A percentile compares a stretch with the other conserved stretches of the same genome.
These are phyloP conservation scores for Turritis glabra DNA, from an alignment of 345 rosid genomes.

Conservation along the genomic window DNA sequence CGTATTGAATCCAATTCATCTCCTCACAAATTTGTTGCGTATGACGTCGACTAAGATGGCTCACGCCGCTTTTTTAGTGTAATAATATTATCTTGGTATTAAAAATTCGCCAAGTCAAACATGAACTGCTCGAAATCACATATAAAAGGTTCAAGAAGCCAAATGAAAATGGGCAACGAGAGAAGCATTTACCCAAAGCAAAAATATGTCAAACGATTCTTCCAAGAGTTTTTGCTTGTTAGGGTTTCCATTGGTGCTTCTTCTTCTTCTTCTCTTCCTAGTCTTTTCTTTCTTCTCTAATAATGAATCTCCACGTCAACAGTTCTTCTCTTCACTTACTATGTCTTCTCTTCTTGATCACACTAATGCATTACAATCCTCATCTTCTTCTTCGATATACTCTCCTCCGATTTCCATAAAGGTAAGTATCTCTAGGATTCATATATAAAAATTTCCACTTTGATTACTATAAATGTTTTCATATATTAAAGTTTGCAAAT, in stretches of 20 bases:
- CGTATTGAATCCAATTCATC: too few species aligned
- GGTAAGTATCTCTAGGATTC: constrained; percentile 8
- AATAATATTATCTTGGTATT: background rate
- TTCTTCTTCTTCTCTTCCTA: constrained; percentile 35
- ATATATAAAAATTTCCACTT: background rate
- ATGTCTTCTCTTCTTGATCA: constrained; percentile 4
- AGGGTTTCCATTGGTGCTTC: constrained; percentile 23
- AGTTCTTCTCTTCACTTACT: constrained; percentile 29
- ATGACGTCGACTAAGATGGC: background rate
- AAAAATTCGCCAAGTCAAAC: constrained; percentile 12
- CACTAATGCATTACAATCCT: constrained; percentile 6
- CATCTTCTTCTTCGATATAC: constrained; percentile 10
- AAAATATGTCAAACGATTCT: background rate
- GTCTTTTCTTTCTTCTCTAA: constrained; percentile 1
- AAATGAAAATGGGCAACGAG: background rate
- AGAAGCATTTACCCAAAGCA: constrained; percentile 2
- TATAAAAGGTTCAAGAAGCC: constrained; percentile 22
- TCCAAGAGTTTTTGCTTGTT: constrained; percentile 8
- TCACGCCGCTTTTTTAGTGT: background rate
- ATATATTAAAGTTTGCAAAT: background rate
- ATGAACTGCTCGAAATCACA: background rate
- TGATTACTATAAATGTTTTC: background rate
- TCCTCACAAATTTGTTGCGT: background rate
- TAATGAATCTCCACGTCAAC: constrained; percentile 12
- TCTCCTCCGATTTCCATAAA: constrained; percentile 27